Conservation (phyloP, 176 grass and related monocot species). For the Carex scoparia region DNA sequence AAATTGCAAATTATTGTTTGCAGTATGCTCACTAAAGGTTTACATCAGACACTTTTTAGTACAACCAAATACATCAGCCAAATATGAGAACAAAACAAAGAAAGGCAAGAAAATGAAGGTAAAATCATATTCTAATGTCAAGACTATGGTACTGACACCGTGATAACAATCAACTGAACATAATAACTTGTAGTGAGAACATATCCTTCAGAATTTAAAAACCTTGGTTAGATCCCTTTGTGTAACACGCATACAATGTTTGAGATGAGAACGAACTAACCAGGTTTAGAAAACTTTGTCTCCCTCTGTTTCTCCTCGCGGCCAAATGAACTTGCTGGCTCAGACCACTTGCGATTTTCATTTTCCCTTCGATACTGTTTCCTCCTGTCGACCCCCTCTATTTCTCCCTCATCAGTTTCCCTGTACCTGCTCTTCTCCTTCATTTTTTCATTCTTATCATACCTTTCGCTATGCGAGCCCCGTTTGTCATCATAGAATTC, state of each 20-base stretch:
- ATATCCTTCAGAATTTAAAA: not conserved
- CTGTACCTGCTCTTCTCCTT: constrained; percentile 38
- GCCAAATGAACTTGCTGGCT: constrained; percentile 34
- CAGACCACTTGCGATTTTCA: constrained; percentile 55
- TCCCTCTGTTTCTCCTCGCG: constrained; percentile 27
- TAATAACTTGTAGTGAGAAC: not conserved
- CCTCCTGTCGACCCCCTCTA: constrained; percentile 34
- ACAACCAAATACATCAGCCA: not conserved
- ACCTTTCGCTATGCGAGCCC: constrained; percentile 20
- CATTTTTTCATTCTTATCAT: not conserved
- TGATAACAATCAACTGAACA: not conserved
- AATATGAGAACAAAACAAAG: not conserved
- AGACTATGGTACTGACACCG: not conserved
- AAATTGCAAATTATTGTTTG: not conserved
- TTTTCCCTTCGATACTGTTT: constrained; percentile 57
- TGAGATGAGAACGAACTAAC: constrained; percentile 14
- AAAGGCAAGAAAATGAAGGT: constrained; percentile 2
- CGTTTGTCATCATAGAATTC: not conserved
- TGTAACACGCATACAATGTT: constrained; percentile 11
- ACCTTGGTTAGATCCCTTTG: constrained; percentile 12
- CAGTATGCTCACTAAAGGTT: not conserved
- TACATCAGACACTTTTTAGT: not conserved
- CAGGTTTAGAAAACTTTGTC: constrained; percentile 19
- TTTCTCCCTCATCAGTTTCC: constrained; percentile 29
- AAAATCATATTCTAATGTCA: constrained; percentile 10